phyloP scores from a whole-genome alignment of 2,329 filamentous ascomycete species.

The Niveomyces coronatus region DNA sequence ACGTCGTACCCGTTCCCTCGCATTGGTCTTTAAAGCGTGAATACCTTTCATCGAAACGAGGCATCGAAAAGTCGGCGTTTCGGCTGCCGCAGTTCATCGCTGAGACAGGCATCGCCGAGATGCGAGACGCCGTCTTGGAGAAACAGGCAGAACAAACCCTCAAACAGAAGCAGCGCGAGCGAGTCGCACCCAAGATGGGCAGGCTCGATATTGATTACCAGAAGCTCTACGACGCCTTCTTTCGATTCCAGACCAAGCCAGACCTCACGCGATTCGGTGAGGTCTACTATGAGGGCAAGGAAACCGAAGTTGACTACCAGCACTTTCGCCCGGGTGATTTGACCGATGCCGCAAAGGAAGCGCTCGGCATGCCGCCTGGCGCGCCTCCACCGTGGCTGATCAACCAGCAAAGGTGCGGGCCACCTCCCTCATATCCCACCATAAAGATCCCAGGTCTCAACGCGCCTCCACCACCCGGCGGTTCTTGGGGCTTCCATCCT shows the following conservation, averaged over 20 bases:
- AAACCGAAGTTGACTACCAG: conserved; percentile 88
- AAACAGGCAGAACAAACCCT: conserved; percentile 87
- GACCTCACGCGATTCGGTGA: conserved; percentile 90
- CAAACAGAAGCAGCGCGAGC: conserved; percentile 91
- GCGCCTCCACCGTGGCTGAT: conserved; percentile 95
- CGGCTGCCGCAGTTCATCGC: conserved; percentile 91
- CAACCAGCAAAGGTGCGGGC: conserved; percentile 88
- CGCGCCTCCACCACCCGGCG: conserved; percentile 79
- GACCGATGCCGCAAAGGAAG: conserved; percentile 81
- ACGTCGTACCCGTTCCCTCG: conserved; percentile 85
- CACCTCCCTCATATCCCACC: conserved; percentile 90
- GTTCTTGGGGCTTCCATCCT: conserved; percentile 88
- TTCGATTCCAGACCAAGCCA: conserved; percentile 94
- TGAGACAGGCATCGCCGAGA: conserved; percentile 94
- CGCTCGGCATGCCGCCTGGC: conserved; percentile 84
- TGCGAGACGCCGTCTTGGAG: conserved; percentile 92
- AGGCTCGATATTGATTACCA: conserved; percentile 98
- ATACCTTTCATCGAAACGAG: conserved; percentile 92
- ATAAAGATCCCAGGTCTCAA: conserved; percentile 91
- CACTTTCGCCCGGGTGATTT: conserved; percentile 85
- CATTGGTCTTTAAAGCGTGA: conserved; percentile 97
- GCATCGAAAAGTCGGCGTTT: conserved; percentile 92
- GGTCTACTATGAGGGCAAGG: conserved; percentile 99
- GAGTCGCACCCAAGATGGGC: conserved; percentile 91
- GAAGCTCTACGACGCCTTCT: conserved; percentile 96